Evolutionary conservation across 352 stramenopile genomes (phyloP).

Genomic region (Phytophthora pinifolia): DNA sequence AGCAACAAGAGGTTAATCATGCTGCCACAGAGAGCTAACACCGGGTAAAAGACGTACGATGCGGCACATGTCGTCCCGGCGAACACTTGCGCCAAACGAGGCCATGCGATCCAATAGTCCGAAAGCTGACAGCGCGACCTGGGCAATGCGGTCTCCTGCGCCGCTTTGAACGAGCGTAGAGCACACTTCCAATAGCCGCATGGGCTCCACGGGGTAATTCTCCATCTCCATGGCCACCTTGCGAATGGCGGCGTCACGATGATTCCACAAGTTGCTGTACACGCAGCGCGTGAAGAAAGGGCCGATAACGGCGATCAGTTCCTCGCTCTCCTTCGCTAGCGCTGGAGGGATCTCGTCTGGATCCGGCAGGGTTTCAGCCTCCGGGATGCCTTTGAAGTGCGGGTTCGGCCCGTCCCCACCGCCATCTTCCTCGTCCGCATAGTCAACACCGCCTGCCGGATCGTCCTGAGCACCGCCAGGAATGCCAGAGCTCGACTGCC

Average conservation of each 20-base stretch:
- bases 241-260: conserved; percentile 78
- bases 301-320: conserved; percentile 75
- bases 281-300: conserved; percentile 79
- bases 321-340: conserved; percentile 74
- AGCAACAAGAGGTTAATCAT: conserved; percentile 2
- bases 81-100: conserved; percentile 42
- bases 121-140: conserved; percentile 78
- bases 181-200: conserved; percentile 56
- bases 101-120: conserved; percentile 64
- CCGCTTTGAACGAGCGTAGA: conserved; percentile 74
- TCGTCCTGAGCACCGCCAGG: conserved; percentile 24
- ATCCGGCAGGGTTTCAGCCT: conserved; percentile 67
- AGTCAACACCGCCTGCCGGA: conserved; percentile 11
- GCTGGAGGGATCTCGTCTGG: conserved; percentile 68
- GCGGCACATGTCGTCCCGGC: conserved; percentile 60
- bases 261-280: conserved; percentile 89
- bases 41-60: conserved; percentile 46
- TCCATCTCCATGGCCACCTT: conserved; percentile 83
- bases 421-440: conserved; percentile 18
- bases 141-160: conserved; percentile 67
- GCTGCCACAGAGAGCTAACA: not conserved
- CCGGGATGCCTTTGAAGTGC: conserved; percentile 67
- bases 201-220: conserved; percentile 48
- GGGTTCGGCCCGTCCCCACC: conserved; percentile 33
- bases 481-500: conserved; percentile 21